Evolutionary conservation across 768 basidiomycete species (phyloP), one percentile per base, ranked within the genome.

Genomic region (Albatrellus ellisii): DNA sequence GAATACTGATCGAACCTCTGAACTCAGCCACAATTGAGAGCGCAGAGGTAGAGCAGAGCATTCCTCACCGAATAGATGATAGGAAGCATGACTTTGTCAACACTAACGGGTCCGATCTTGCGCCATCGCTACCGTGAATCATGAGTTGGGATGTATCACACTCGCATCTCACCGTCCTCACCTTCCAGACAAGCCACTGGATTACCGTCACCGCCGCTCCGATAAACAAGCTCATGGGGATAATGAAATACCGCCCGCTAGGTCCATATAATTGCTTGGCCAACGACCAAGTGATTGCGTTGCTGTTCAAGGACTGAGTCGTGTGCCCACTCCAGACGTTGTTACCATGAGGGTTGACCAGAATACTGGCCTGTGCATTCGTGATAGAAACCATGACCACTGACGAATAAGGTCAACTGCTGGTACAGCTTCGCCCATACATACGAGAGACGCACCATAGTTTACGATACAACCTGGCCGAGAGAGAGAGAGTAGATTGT

Each of bases 271-370:
- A 55, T 31, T 74, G 54, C 43, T 72, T 73, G 4, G 75, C 73
- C 14, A 79, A 62, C 2, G 75, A 75, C 77, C 76, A 79, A 4
- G 77, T 77, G 3, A 78, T 65, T 2, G 75, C 75, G 4, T 66
- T 62, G 39, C 70, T 75, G 55, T 78, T 77, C 46, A 73, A 50
- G 42, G 59, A 63, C 51, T 77, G 75, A 0, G 64, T 54, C 1
- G 59, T 54, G 42, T 50, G 35, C 28, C 55, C 46, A 14, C 32
- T 42, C 76, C 77, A 81, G 32, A 79, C 64, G 40, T 77, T 77
- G 2, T 70, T 76, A 21, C 78, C 77, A 4, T 57, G 57, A 0
- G 73, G 69, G 39, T 61, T 57, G 3, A 75, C 55, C 2, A 81
- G 57, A 24, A 74, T 59, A 22, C 75, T 69, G 8, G 72, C 69